phyloP scores from a whole-genome alignment of 2,329 filamentous ascomycete species.

The Botryotinia convoluta region DNA sequence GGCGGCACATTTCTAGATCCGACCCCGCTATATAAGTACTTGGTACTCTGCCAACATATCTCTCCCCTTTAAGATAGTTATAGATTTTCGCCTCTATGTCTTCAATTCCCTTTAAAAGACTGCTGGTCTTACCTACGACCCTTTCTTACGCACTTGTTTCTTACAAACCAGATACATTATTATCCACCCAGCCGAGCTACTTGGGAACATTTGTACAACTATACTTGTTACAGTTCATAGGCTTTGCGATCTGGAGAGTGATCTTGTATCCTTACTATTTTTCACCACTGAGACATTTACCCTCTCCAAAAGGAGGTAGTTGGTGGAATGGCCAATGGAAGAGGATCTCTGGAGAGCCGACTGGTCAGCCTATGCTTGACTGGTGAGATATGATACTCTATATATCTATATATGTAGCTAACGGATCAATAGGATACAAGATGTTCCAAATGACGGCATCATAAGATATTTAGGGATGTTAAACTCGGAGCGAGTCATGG shows the following conservation, averaged over 20 bases:
- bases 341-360: conserved; percentile 40
- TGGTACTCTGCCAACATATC: not conserved
- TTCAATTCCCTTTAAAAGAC: conserved; percentile 31
- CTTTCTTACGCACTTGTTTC: conserved; percentile 30
- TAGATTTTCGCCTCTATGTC: conserved; percentile 22
- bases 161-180: conserved; percentile 29
- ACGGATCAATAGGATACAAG: conserved; percentile 48
- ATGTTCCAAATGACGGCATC: conserved; percentile 64
- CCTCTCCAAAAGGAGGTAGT: conserved; percentile 46
- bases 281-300: conserved; percentile 57
- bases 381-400: conserved; percentile 34
- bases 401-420: not conserved
- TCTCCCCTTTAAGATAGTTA: not conserved
- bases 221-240: conserved; percentile 40
- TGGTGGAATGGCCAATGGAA: conserved; percentile 48
- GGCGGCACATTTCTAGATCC: not conserved
- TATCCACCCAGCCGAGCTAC: conserved; percentile 35
- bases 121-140: conserved; percentile 29
- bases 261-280: conserved; percentile 58
- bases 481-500: conserved; percentile 61
- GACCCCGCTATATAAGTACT: not conserved
- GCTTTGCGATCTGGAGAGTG: conserved; percentile 43
- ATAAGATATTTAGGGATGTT: conserved; percentile 63
- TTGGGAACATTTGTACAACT: conserved; percentile 43
- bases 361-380: conserved; percentile 40